Percentiles rank a stretch among this genome's conserved stretches.
Evolutionary conservation across 352 stramenopile species (phyloP).

Genomic region (Pythium plurisporium): DNA sequence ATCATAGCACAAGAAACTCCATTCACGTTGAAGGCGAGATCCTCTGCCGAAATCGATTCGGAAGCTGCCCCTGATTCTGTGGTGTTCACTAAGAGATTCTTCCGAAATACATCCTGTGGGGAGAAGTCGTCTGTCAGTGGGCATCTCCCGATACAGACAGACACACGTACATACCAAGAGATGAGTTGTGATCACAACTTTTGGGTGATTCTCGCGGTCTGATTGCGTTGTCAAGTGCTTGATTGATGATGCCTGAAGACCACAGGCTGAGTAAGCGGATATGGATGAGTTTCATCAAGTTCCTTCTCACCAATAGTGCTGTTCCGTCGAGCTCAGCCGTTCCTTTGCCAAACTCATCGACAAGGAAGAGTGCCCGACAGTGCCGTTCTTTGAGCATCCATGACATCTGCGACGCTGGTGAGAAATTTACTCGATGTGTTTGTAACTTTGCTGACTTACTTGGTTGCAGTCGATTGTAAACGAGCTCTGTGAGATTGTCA

Average conservation of each 20-base stretch:
- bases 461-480: conserved; percentile 89
- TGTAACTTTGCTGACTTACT: no score
- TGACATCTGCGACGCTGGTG: conserved; percentile 66
- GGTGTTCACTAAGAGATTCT: conserved; percentile 2
- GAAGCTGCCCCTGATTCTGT: no score
- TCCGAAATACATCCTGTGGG: conserved; percentile 13
- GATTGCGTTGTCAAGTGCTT: conserved; percentile 47
- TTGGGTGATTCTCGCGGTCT: conserved; percentile 28
- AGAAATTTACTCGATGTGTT: no score
- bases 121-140: not conserved
- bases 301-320: conserved; percentile 52
- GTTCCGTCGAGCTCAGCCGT: conserved; percentile 74
- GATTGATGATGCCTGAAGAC: conserved; percentile 47
- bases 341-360: conserved; percentile 88
- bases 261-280: no score
- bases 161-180: conserved; percentile 47
- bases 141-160: no score
- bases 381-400: conserved; percentile 78
- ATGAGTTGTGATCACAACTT: conserved; percentile 78
- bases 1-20: conserved; percentile 53
- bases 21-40: not conserved
- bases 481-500: conserved; percentile 68
- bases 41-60: not conserved
- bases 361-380: conserved; percentile 60
- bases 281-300: no score